Evolutionary conservation across 208 protist species (phyloP).

Genomic region (Novymonas esmeraldas): DNA sequence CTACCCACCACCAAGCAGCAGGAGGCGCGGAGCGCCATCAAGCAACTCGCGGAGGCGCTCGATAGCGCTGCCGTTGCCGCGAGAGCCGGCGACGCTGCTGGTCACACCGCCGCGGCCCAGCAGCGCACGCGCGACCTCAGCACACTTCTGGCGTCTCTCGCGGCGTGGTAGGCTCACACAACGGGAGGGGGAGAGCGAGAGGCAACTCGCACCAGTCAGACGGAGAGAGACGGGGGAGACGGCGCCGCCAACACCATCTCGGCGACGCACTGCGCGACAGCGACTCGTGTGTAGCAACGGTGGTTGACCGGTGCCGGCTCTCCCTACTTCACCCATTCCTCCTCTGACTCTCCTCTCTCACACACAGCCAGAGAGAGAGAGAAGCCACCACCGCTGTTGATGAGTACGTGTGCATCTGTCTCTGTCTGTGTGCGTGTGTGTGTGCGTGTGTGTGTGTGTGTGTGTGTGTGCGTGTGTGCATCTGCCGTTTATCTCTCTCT

Average conservation of each 20-base stretch:
- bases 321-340: too few species aligned
- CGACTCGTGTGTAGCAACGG: too few species aligned
- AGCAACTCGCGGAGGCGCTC: constrained; percentile 4
- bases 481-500: too few species aligned
- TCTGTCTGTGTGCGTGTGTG: background rate
- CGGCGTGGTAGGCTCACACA: constrained; percentile 24
- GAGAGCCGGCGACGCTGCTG: constrained; percentile 1
- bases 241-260: too few species aligned
- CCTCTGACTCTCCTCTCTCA: too few species aligned
- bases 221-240: too few species aligned
- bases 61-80: background rate
- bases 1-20: constrained; percentile 19
- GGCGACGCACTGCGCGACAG: background rate
- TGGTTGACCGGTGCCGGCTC: too few species aligned
- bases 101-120: background rate
- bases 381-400: too few species aligned
- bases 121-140: background rate
- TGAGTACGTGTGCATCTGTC: too few species aligned
- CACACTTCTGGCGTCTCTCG: constrained; percentile 11
- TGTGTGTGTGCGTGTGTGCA: background rate
- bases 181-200: too few species aligned
- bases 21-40: constrained; percentile 23
- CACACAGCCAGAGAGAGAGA: too few species aligned
- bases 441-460: background rate
- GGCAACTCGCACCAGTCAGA: too few species aligned